These are phyloP conservation scores for Moesziomyces aphidis DNA, from an alignment of 1,284 basidiomycete genomes.

Conservation along the genomic window DNA sequence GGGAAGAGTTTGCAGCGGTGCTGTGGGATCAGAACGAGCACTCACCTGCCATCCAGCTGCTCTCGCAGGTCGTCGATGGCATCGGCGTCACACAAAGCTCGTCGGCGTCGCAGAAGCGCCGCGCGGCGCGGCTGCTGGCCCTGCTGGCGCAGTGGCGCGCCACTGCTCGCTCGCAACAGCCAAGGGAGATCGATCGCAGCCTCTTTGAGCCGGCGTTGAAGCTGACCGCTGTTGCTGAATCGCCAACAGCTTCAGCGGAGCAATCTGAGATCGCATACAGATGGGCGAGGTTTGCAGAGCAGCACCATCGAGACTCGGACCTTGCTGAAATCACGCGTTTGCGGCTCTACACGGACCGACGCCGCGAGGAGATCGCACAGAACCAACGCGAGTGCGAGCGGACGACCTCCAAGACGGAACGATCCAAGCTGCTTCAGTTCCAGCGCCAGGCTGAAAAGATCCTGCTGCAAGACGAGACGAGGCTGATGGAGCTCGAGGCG, in stretches of 20 bases:
- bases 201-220: slow-evolving; percentile 78
- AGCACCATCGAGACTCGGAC: slow-evolving; percentile 79
- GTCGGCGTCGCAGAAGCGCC: slow-evolving; percentile 16
- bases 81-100: slow-evolving; percentile 12
- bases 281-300: slow-evolving; percentile 88
- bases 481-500: slow-evolving; percentile 38
- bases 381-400: slow-evolving; percentile 71
- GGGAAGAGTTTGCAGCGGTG: slow-evolving; percentile 86
- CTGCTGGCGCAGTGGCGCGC: slow-evolving; percentile 80
- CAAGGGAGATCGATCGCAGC: slow-evolving; percentile 77
- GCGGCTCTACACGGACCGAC: slow-evolving; percentile 80
- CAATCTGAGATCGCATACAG: slow-evolving; percentile 80
- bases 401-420: slow-evolving; percentile 22
- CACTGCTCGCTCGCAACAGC: slow-evolving; percentile 84
- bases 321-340: slow-evolving; percentile 80
- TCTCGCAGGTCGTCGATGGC: slow-evolving; percentile 70
- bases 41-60: slow-evolving; percentile 81
- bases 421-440: slow-evolving; percentile 27
- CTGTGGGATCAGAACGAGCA: slow-evolving; percentile 90
- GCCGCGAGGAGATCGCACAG: slow-evolving; percentile 75
- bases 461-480: slow-evolving; percentile 41
- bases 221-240: slow-evolving; percentile 8
- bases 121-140: slow-evolving; percentile 69
- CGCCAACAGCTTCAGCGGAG: slow-evolving; percentile 53
- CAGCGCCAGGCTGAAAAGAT: slow-evolving; percentile 49